Conservation (phyloP, 1,284 basidiomycete species). For the Rhizopogon parksii region DNA sequence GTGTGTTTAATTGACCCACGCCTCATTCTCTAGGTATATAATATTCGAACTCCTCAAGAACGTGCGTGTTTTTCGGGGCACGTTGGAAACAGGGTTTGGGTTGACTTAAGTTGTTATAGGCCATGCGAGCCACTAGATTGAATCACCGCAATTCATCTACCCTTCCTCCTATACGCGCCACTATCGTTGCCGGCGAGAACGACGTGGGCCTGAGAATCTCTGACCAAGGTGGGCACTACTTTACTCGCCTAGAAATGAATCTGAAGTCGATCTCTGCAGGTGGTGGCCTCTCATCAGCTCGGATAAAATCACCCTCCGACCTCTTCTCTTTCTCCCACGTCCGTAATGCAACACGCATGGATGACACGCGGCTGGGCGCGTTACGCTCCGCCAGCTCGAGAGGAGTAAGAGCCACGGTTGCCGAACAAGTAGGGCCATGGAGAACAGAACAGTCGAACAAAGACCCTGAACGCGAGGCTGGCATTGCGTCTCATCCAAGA, state of each 20-base stretch:
- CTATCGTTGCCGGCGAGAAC: slow-evolving; percentile 66
- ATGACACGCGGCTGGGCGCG: slow-evolving; percentile 62
- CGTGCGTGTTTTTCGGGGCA: slow-evolving; percentile 34
- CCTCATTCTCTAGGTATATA: slow-evolving; percentile 56
- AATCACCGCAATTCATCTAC: slow-evolving; percentile 37
- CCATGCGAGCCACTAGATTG: slow-evolving; percentile 58
- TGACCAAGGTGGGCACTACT: slow-evolving; percentile 58
- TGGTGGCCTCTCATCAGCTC: slow-evolving; percentile 53
- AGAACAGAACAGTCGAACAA: slow-evolving; percentile 20
- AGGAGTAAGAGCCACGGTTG: slow-evolving; percentile 69
- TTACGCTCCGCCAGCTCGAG: slow-evolving; percentile 59
- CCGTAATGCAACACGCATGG: slow-evolving; percentile 64
- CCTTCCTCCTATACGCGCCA: slow-evolving; percentile 60
- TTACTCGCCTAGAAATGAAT: slow-evolving; percentile 1
- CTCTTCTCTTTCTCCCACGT: slow-evolving; percentile 79
- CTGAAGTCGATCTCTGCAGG: slow-evolving; percentile 35
- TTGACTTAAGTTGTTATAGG: slow-evolving; percentile 32
- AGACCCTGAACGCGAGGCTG: slow-evolving; percentile 39
- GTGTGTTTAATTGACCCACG: neutral
- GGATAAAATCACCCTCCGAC: slow-evolving; percentile 58
- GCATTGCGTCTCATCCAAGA: slow-evolving; percentile 48
- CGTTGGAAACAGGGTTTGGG: slow-evolving; percentile 7
- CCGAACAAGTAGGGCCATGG: slow-evolving; percentile 61
- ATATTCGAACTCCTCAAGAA: slow-evolving; percentile 87
- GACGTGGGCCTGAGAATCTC: slow-evolving; percentile 77